A percentile compares a stretch with the other conserved stretches of the same genome.
phyloP scores from a whole-genome alignment of 2,329 filamentous ascomycete species.

The Penicillium sp. region DNA sequence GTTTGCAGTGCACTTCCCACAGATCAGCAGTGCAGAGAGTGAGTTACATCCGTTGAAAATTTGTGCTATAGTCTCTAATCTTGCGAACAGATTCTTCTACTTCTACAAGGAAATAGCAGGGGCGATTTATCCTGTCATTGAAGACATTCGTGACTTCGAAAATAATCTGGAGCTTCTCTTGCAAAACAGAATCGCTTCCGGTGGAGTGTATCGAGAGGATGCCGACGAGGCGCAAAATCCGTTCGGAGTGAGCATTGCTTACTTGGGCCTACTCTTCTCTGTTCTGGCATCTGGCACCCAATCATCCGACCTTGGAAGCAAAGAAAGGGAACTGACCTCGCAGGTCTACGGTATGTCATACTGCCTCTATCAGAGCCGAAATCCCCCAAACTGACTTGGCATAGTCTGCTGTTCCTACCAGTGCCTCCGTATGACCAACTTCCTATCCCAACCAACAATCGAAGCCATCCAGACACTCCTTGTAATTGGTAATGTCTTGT shows the following conservation, averaged over 20 bases:
- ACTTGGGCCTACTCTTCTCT: constrained; percentile 61
- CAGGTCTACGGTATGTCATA: constrained; percentile 58
- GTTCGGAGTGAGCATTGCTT: constrained; percentile 59
- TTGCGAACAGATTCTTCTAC: constrained; percentile 50
- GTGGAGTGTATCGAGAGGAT: constrained; percentile 42
- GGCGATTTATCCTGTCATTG: constrained; percentile 62
- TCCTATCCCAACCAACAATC: constrained; percentile 60
- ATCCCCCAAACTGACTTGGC: background rate
- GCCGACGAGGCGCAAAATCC: constrained; percentile 55
- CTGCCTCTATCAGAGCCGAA: background rate
- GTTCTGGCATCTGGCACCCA: constrained; percentile 64
- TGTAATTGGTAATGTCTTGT: constrained; percentile 62
- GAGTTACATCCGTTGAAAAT: constrained; percentile 11
- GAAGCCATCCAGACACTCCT: constrained; percentile 63
- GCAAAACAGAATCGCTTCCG: constrained; percentile 49
- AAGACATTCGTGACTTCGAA: constrained; percentile 57
- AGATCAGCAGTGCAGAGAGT: constrained; percentile 58
- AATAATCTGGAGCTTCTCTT: constrained; percentile 55
- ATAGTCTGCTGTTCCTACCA: constrained; percentile 65
- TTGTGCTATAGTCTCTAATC: background rate
- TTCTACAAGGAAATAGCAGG: constrained; percentile 60
- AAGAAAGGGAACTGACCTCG: constrained; percentile 62
- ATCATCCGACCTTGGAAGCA: constrained; percentile 57
- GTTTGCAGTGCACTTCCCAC: constrained; percentile 60
- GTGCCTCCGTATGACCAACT: constrained; percentile 64